Conservation (phyloP, 306 rosid genomes). For the Comarum palustre region DNA sequence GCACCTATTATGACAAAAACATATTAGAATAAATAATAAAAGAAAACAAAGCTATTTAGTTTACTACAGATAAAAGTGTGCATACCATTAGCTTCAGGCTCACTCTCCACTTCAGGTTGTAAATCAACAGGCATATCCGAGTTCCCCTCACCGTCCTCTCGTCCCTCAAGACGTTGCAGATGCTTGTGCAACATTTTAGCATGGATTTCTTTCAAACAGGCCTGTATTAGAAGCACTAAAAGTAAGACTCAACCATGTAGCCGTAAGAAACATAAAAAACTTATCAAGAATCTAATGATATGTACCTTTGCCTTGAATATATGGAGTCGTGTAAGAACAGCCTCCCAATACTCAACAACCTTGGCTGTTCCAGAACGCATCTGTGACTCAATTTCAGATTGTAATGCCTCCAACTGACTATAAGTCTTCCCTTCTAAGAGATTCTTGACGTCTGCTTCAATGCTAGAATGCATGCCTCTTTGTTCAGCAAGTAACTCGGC, state of each 20-base stretch:
- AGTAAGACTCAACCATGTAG: slow-evolving; percentile 17
- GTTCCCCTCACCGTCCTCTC: slow-evolving; percentile 50
- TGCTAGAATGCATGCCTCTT: slow-evolving; percentile 89
- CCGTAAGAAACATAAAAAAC: neutral
- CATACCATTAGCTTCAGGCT: slow-evolving; percentile 52
- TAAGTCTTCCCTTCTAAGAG: slow-evolving; percentile 73
- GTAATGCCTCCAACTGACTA: slow-evolving; percentile 69
- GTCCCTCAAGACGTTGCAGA: slow-evolving; percentile 65
- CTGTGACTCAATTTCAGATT: slow-evolving; percentile 71
- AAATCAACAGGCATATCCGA: slow-evolving; percentile 36
- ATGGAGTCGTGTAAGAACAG: slow-evolving; percentile 75
- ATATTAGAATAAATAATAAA: neutral
- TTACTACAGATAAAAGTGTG: neutral
- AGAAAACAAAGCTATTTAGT: neutral
- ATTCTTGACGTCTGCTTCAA: slow-evolving; percentile 71
- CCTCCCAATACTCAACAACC: slow-evolving; percentile 97
- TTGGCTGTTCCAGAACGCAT: slow-evolving; percentile 93
- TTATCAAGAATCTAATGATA: slow-evolving; percentile 18
- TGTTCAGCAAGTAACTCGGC: slow-evolving; percentile 96
- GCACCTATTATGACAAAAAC: slow-evolving; percentile 33
- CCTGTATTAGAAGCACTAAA: slow-evolving; percentile 47
- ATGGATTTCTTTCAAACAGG: slow-evolving; percentile 88
- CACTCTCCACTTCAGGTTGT: slow-evolving; percentile 39
- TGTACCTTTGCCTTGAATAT: slow-evolving; percentile 91
- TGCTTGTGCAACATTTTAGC: slow-evolving; percentile 75